phyloP scores from a whole-genome alignment of 495 filamentous ascomycete species.

The Daldinia caldariorum region DNA sequence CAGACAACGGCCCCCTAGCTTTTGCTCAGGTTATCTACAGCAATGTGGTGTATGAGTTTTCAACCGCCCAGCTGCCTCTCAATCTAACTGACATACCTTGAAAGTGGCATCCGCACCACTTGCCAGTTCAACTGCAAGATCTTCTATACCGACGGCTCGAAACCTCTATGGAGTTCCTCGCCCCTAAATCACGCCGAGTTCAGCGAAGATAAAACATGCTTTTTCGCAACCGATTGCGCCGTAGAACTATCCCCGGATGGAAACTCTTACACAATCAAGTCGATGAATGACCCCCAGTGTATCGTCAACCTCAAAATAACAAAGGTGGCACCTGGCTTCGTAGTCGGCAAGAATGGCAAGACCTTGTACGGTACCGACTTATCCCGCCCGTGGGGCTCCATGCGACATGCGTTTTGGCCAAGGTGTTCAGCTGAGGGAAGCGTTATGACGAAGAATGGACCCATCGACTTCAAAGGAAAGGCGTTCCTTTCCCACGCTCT shows the following conservation, averaged over 20 bases:
- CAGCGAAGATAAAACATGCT: slow-evolving; percentile 80
- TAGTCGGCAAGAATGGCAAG: slow-evolving; percentile 86
- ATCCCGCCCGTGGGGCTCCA: slow-evolving; percentile 85
- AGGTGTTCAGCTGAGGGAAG: slow-evolving; percentile 80
- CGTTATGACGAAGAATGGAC: slow-evolving; percentile 83
- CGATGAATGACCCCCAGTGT: slow-evolving; percentile 75
- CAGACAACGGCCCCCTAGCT: slow-evolving; percentile 78
- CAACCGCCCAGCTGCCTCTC: slow-evolving; percentile 16
- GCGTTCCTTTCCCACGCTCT: slow-evolving; percentile 83
- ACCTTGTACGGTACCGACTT: slow-evolving; percentile 87
- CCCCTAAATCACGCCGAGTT: slow-evolving; percentile 80
- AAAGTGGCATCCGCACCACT: slow-evolving; percentile 87
- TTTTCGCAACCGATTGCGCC: slow-evolving; percentile 84
- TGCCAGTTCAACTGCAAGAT: slow-evolving; percentile 92
- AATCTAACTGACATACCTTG: slow-evolving; percentile 46
- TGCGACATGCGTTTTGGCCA: slow-evolving; percentile 94
- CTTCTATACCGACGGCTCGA: slow-evolving; percentile 73
- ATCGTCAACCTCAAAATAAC: slow-evolving; percentile 87
- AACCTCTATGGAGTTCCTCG: slow-evolving; percentile 83
- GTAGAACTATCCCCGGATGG: slow-evolving; percentile 86
- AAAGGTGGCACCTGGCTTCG: slow-evolving; percentile 79
- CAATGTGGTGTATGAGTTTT: slow-evolving; percentile 84
- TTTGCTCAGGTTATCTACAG: slow-evolving; percentile 95
- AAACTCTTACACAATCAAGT: slow-evolving; percentile 83
- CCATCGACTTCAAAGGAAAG: slow-evolving; percentile 82